Conservation (phyloP, 768 basidiomycete species). For the Calocybe cyanea region DNA sequence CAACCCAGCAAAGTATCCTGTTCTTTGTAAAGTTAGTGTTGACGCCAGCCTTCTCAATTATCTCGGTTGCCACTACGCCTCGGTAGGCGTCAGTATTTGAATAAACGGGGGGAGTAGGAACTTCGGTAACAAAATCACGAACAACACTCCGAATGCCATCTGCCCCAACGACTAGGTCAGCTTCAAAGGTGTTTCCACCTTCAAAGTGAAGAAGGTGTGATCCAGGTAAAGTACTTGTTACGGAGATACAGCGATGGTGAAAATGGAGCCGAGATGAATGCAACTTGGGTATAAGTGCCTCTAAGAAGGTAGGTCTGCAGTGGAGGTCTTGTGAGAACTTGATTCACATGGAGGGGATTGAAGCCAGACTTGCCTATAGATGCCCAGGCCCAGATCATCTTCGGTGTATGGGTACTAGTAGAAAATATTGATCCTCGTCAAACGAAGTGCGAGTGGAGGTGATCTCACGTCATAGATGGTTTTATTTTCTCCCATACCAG, state of each 20-base stretch:
- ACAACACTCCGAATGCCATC: slow-evolving; percentile 51
- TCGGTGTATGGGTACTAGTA: slow-evolving; percentile 28
- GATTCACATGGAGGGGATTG: neutral
- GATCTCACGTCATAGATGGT: slow-evolving; percentile 39
- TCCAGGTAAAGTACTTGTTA: slow-evolving; percentile 24
- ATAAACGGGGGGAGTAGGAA: slow-evolving; percentile 29
- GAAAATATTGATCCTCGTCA: neutral
- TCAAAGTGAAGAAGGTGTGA: slow-evolving; percentile 38
- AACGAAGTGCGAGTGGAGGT: neutral
- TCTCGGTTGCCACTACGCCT: slow-evolving; percentile 37
- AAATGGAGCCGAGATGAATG: slow-evolving; percentile 42
- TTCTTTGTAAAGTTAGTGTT: slow-evolving; percentile 29
- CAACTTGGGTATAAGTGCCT: slow-evolving; percentile 40
- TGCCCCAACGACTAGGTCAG: slow-evolving; percentile 48
- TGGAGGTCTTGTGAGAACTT: neutral
- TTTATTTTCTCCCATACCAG: slow-evolving; percentile 40
- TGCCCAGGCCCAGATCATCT: slow-evolving; percentile 37
- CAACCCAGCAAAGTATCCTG: slow-evolving; percentile 40
- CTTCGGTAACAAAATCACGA: slow-evolving; percentile 33
- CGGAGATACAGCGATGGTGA: slow-evolving; percentile 43
- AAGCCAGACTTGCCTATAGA: slow-evolving; percentile 31
- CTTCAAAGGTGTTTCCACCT: slow-evolving; percentile 42
- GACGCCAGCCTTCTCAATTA: slow-evolving; percentile 38
- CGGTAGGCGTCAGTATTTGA: slow-evolving; percentile 48
- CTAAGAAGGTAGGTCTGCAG: slow-evolving; percentile 47